These are phyloP conservation scores for Pyrus pyrifolia DNA, from an alignment of 306 rosid genomes.

Conservation along the genomic window DNA sequence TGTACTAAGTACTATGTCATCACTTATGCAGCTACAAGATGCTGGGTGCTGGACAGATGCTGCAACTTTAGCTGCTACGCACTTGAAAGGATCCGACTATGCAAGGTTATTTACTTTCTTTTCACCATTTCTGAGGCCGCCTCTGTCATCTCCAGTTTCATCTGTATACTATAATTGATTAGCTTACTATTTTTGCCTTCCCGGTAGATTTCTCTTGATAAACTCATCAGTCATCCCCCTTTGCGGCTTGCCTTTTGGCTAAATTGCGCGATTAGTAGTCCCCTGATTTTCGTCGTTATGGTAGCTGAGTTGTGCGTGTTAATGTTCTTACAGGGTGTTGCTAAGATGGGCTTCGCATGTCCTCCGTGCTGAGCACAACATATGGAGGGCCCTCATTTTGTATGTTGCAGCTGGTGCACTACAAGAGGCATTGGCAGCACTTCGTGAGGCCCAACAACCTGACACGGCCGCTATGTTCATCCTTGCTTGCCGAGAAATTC, in stretches of 20 bases:
- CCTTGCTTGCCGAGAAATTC: conserved; percentile 90
- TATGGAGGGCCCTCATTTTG: conserved; percentile 95
- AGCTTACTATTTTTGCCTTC: background rate
- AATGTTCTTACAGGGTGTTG: conserved; percentile 64
- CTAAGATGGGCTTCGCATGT: conserved; percentile 88
- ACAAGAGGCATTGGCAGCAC: conserved; percentile 87
- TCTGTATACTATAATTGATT: background rate
- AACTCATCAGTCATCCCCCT: background rate
- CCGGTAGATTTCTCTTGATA: background rate
- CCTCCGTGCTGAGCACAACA: conserved; percentile 64
- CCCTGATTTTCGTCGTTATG: background rate
- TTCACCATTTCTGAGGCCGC: background rate
- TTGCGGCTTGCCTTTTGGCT: background rate
- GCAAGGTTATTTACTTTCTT: conserved; percentile 53
- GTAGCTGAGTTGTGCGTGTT: background rate
- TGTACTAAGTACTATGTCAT: conserved; percentile 20
- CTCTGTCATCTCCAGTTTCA: background rate
- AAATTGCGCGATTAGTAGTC: background rate
- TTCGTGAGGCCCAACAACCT: conserved; percentile 87
- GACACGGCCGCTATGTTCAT: conserved; percentile 93
- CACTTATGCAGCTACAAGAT: conserved; percentile 83
- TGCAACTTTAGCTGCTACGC: conserved; percentile 95
- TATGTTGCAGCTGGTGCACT: conserved; percentile 95
- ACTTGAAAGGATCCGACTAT: conserved; percentile 90
- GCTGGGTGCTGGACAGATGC: conserved; percentile 99